Percentiles rank a stretch among this genome's conserved stretches.
phyloP scores from a whole-genome alignment of 2,329 filamentous ascomycete genomes.

The Pseudogymnoascus pannorum region DNA sequence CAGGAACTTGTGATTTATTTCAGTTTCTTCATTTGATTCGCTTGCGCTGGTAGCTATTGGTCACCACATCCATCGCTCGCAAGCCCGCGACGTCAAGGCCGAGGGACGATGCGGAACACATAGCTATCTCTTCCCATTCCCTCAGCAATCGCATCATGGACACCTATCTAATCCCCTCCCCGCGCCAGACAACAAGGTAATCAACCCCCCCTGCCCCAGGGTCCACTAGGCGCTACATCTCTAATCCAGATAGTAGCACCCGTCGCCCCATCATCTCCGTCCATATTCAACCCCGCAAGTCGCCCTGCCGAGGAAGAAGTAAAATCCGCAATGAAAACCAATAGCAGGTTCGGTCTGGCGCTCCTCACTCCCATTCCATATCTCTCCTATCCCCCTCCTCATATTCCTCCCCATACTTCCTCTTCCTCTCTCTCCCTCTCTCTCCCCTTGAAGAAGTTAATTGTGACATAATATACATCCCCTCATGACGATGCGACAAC shows the following conservation, averaged over 20 bases:
- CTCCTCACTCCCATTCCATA: background rate
- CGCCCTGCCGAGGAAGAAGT: background rate
- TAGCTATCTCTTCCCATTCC: background rate
- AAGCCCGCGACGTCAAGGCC: background rate
- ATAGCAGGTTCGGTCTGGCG: background rate
- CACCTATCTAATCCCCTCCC: background rate
- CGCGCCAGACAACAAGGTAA: background rate
- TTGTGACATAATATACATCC: constrained; percentile 4
- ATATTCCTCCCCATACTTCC: background rate
- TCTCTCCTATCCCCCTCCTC: background rate
- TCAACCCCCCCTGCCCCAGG: background rate
- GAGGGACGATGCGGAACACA: background rate
- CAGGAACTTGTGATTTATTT: background rate
- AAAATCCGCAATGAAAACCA: background rate
- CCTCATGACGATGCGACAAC: background rate
- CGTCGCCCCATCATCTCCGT: background rate
- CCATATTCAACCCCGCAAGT: background rate
- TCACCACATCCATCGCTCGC: background rate
- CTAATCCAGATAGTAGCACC: background rate
- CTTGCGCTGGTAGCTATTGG: background rate
- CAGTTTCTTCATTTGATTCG: constrained; percentile 1
- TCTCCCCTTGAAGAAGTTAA: constrained; percentile 1
- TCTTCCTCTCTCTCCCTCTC: background rate
- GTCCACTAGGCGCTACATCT: background rate
- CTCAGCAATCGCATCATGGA: background rate